These are phyloP conservation scores for Microbotryum lychnidis-dioicae DNA, from an alignment of 1,284 basidiomycete genomes.

Conservation along the genomic window DNA sequence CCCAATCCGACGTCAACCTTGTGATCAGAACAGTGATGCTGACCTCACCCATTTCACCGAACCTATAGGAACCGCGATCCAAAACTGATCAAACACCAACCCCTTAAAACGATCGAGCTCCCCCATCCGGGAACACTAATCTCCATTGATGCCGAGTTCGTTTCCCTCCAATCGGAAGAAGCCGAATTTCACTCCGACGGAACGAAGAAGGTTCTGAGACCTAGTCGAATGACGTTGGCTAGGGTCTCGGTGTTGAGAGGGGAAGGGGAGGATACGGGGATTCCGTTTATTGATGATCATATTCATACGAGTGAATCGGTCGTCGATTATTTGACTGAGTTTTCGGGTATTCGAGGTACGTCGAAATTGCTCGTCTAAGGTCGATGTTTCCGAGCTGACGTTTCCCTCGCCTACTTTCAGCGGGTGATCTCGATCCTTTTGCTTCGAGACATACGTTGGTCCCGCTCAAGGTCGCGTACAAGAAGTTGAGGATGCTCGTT, in stretches of 20 bases:
- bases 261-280: slow-evolving; percentile 63
- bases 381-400: background rate
- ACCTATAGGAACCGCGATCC: slow-evolving; percentile 61
- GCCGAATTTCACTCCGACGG: slow-evolving; percentile 91
- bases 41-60: background rate
- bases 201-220: slow-evolving; percentile 82
- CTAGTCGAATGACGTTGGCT: slow-evolving; percentile 82
- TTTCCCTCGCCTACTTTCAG: slow-evolving; percentile 43
- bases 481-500: slow-evolving; percentile 89
- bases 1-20: slow-evolving; percentile 6
- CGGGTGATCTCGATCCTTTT: slow-evolving; percentile 81
- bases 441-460: slow-evolving; percentile 81
- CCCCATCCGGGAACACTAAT: slow-evolving; percentile 79
- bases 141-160: slow-evolving; percentile 96
- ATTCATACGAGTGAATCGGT: slow-evolving; percentile 91
- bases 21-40: background rate
- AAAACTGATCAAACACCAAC: slow-evolving; percentile 65
- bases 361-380: slow-evolving; percentile 2
- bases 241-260: slow-evolving; percentile 90
- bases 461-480: slow-evolving; percentile 91
- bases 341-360: slow-evolving; percentile 86
- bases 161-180: slow-evolving; percentile 92
- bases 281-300: slow-evolving; percentile 96
- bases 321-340: slow-evolving; percentile 94
- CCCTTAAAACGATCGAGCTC: slow-evolving; percentile 64